Conservation (phyloP, 2,329 filamentous ascomycete species). For the Achaetomium macrosporum region DNA sequence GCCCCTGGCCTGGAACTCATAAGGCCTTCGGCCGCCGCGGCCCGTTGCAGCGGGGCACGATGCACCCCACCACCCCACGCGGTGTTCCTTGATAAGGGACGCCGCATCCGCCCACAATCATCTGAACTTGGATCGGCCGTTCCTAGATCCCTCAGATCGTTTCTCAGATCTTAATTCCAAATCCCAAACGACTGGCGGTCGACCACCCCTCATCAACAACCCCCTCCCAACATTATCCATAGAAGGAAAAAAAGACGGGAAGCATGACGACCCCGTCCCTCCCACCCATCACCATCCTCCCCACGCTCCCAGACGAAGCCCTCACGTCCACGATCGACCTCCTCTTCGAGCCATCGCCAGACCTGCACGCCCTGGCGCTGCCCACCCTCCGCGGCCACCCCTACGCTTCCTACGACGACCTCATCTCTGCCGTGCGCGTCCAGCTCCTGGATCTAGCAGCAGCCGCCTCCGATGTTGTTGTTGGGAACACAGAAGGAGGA, state of each 20-base stretch:
- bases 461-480: not conserved
- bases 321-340: constrained; percentile 61
- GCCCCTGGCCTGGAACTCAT: too few relatives aligned
- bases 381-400: constrained; percentile 53
- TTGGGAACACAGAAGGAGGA: not conserved
- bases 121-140: too few relatives aligned
- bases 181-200: too few relatives aligned
- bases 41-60: too few relatives aligned
- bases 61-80: too few relatives aligned
- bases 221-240: too few relatives aligned
- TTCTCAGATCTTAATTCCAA: too few relatives aligned
- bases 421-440: constrained; percentile 61
- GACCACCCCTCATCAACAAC: not conserved
- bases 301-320: constrained; percentile 47
- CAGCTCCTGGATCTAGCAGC: constrained; percentile 52
- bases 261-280: constrained; percentile 35
- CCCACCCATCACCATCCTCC: constrained; percentile 52
- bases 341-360: constrained; percentile 76
- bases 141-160: too few relatives aligned
- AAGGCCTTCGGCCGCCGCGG: too few relatives aligned
- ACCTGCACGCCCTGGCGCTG: constrained; percentile 66
- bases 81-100: too few relatives aligned
- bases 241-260: constrained; percentile 19
- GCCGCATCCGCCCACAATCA: too few relatives aligned
- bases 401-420: constrained; percentile 61